A percentile compares a stretch with the other conserved stretches of the same genome.
These are phyloP conservation scores for Leucoagaricus sp. DNA, from an alignment of 1,284 basidiomycete species.

Conservation along the genomic window DNA sequence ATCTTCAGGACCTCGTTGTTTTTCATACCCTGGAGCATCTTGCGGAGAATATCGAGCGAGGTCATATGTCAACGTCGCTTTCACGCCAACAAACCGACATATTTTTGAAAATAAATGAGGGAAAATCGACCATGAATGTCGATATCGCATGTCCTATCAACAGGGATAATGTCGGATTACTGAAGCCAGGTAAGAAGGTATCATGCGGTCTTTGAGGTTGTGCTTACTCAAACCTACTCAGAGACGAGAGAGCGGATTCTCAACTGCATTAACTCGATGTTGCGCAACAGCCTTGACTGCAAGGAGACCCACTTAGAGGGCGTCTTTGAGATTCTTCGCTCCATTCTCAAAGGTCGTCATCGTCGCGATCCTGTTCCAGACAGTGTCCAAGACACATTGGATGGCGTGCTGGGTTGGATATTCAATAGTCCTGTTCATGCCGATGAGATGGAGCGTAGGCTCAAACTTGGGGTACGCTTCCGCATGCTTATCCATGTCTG, in stretches of 20 bases:
- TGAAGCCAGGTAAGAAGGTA: too few species aligned
- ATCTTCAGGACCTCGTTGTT: not conserved
- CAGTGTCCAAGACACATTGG: not conserved
- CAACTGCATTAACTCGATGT: not conserved
- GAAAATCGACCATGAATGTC: not conserved
- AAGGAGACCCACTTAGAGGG: not conserved
- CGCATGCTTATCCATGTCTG: not conserved
- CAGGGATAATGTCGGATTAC: not conserved
- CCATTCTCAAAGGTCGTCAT: not conserved
- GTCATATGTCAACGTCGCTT: not conserved
- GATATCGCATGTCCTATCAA: not conserved
- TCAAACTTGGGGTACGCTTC: not conserved
- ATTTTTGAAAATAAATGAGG: constrained; percentile 4
- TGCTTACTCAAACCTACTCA: not conserved
- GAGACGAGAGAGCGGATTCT: not conserved
- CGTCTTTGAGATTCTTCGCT: not conserved
- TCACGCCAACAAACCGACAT: not conserved
- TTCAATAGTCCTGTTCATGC: too few species aligned
- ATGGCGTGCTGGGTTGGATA: not conserved
- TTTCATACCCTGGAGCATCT: not conserved
- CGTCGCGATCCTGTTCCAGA: too few species aligned
- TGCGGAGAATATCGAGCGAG: not conserved
- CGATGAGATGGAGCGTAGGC: not conserved
- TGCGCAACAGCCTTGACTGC: not conserved
- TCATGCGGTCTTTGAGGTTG: too few species aligned